phyloP scores from a whole-genome alignment of 164 flowering plant genomes.

The Dillenia suffruticosa region DNA sequence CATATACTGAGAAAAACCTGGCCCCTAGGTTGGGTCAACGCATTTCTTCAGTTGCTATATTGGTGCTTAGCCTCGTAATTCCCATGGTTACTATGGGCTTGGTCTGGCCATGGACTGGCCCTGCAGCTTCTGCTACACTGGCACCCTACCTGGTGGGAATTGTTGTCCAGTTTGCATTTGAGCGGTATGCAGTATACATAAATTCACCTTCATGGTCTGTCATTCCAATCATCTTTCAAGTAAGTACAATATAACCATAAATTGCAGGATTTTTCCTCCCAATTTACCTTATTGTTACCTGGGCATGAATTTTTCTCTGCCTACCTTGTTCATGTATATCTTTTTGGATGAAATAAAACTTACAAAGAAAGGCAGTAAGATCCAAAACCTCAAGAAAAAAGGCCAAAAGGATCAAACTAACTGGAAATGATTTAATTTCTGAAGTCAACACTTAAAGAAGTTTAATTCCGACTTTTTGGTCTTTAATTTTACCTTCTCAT shows the following conservation, averaged over 20 bases:
- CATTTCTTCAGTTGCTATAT: slow-evolving; percentile 63
- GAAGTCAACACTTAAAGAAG: too few species aligned
- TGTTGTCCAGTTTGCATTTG: slow-evolving; percentile 91
- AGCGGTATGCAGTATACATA: slow-evolving; percentile 65
- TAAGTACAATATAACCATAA: slow-evolving; percentile 15
- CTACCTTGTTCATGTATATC: too few species aligned
- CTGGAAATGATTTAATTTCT: too few species aligned
- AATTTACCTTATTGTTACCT: too few species aligned
- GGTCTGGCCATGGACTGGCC: slow-evolving; percentile 99
- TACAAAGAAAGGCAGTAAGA: too few species aligned
- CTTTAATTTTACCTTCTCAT: too few species aligned
- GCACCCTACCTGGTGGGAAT: slow-evolving; percentile 97
- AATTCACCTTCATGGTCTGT: slow-evolving; percentile 81
- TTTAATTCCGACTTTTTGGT: too few species aligned
- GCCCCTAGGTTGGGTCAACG: slow-evolving; percentile 48
- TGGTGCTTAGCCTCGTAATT: slow-evolving; percentile 77
- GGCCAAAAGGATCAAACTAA: too few species aligned
- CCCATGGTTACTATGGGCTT: slow-evolving; percentile 97
- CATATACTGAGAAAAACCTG: slow-evolving; percentile 12
- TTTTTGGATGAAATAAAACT: too few species aligned
- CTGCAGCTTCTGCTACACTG: slow-evolving; percentile 98
- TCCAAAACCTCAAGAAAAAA: too few species aligned
- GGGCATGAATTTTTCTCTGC: too few species aligned
- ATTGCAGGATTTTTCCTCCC: too few species aligned
- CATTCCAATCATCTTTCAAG: slow-evolving; percentile 89